These are phyloP conservation scores for Xylariaceae sp. DNA, from an alignment of 2,329 filamentous ascomycete genomes.

Conservation along the genomic window DNA sequence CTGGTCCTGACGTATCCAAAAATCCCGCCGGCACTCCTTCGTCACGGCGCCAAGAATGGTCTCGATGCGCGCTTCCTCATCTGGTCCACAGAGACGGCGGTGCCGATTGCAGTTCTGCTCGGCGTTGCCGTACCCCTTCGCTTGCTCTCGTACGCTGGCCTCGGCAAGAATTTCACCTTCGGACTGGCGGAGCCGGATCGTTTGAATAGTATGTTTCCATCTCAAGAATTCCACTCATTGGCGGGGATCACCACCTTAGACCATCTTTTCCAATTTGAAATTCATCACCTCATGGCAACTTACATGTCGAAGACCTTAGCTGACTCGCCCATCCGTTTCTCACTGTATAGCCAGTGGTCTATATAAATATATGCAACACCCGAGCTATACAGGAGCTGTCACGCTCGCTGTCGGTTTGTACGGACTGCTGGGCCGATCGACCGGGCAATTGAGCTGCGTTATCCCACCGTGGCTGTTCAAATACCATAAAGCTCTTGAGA, in stretches of 20 bases:
- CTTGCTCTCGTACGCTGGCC: slow-evolving; percentile 36
- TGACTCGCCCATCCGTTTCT: too few species aligned
- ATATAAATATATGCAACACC: slow-evolving; percentile 49
- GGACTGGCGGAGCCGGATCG: slow-evolving; percentile 42
- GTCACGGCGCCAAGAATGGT: slow-evolving; percentile 29
- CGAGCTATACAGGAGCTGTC: slow-evolving; percentile 45
- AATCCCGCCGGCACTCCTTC: slow-evolving; percentile 19
- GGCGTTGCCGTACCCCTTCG: slow-evolving; percentile 29
- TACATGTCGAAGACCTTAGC: too few species aligned
- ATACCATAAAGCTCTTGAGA: slow-evolving; percentile 2
- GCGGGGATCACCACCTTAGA: too few species aligned
- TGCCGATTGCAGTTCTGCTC: slow-evolving; percentile 34
- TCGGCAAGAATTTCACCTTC: slow-evolving; percentile 53
- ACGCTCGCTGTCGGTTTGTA: slow-evolving; percentile 32
- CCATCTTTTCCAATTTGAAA: too few species aligned
- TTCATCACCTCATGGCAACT: too few species aligned
- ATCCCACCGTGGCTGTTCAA: slow-evolving; percentile 26
- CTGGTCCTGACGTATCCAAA: slow-evolving; percentile 7
- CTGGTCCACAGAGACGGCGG: slow-evolving; percentile 33
- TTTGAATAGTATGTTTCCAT: slow-evolving; percentile 35
- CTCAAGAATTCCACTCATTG: too few species aligned
- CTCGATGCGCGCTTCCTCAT: slow-evolving; percentile 32
- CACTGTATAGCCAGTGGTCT: slow-evolving; percentile 35
- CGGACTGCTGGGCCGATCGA: slow-evolving; percentile 34
- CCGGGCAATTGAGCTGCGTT: slow-evolving; percentile 39